Base-by-base conservation (phyloP, 495 filamentous ascomycete species). In the Tuber indicum region DNA sequence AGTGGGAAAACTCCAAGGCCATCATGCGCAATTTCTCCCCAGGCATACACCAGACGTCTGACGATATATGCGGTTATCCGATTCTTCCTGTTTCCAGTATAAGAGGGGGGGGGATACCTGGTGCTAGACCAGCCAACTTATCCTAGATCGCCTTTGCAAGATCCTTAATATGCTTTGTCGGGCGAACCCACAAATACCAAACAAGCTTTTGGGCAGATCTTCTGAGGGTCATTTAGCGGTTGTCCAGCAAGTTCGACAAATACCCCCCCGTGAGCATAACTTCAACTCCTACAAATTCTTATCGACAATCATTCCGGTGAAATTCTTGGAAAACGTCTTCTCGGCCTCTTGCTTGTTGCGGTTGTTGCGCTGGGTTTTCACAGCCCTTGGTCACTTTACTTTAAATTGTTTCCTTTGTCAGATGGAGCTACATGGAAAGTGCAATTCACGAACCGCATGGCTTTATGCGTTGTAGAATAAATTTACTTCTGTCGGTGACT, bases 121-220 rank as follows among this genome's bases (percentile, higher is more conserved):
- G 91, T 16, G 89, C 90, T 71, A 89, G 85, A n/a, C 86, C 81
- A 36, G 83, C 83, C 73, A 98, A 86, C 74, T 89, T 87, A 62
- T 86, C 77, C 84, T 97, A 94, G 44, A 97, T 85, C n/a, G 87
- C 86, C 7, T 84, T 81, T 7, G 94, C 88, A 72, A 98, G 84
- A 19, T 88, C 84, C 42, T 89, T 84, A 3, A 97, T 87, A 78
- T 90, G 87, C 71, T 87, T 83, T 19, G 94, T 91, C 21, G 95
- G 95, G 10, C 94, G 88, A 41, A 92, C 93, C 92, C 93, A 97
- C 82, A 97, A 97, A 91, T 0, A 91, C 91, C 19, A 98, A 86
- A 82, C 94, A 97, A 80, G 97, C 86, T 58, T 94, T 87, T 23
- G 89, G 88, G 81, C 98, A 94, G 26, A 86, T 74, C 9, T 71